These are phyloP conservation scores for Chrysoporthe cubensis DNA, from an alignment of 2,329 filamentous ascomycete species.

Conservation along the genomic window DNA sequence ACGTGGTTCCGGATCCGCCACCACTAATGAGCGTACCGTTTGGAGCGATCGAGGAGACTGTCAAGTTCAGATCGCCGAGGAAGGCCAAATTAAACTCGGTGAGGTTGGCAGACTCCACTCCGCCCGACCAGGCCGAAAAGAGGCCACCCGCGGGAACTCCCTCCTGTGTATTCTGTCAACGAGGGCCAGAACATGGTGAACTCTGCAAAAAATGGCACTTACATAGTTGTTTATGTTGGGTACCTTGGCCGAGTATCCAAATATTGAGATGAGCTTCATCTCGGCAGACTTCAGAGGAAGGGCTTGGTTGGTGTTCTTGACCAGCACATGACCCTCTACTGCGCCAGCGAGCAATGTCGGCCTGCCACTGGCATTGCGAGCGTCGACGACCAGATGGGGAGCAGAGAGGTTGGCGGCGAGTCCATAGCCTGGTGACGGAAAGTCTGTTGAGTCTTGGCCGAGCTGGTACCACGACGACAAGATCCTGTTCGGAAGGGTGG, in stretches of 20 bases:
- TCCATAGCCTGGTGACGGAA: constrained; percentile 52
- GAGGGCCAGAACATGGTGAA: neutral
- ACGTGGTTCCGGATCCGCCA: constrained; percentile 47
- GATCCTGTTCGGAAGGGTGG: constrained; percentile 32
- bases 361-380: constrained; percentile 49
- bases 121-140: constrained; percentile 43
- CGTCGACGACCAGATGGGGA: constrained; percentile 58
- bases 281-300: constrained; percentile 57
- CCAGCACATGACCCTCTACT: constrained; percentile 65
- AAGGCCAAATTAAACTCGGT: constrained; percentile 37
- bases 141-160: constrained; percentile 31
- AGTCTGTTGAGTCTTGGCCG: constrained; percentile 49
- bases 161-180: neutral
- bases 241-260: constrained; percentile 61
- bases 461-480: constrained; percentile 62
- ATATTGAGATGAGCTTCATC: constrained; percentile 61
- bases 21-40: constrained; percentile 49
- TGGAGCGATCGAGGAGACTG: constrained; percentile 36
- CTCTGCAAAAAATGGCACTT: neutral
- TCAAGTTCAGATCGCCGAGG: constrained; percentile 26
- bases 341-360: constrained; percentile 55
- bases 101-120: constrained; percentile 43
- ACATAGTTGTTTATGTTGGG: constrained; percentile 47
- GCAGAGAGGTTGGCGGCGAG: constrained; percentile 53
- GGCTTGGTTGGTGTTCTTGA: constrained; percentile 62